Evolutionary conservation across 441 rosid species (phyloP), one percentile per base, ranked within the genome.

Genomic region (Erysimum pusillum): DNA sequence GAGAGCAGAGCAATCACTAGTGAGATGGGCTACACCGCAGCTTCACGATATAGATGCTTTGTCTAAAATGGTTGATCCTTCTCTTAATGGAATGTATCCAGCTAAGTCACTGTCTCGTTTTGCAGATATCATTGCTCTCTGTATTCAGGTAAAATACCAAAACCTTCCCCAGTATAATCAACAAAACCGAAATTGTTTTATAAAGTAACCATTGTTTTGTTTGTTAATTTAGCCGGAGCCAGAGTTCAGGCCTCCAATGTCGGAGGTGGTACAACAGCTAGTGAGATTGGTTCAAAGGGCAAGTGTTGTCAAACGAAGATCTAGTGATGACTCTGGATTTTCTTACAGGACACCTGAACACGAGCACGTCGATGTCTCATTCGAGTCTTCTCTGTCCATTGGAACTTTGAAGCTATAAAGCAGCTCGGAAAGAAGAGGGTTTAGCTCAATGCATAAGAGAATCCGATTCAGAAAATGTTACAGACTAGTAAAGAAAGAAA

Each of bases 1-100:
- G 6, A 89, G 99, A 82, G 76, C 91, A 46, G 99, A 95, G 82
- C 99, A 91, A 71, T 95, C 98, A 31, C 90, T 95, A 28, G 98
- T 95, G 71, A 88, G 98, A 86, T 95, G 99, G 99, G 98, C 99
- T 14, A 88, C 93, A 75, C 99, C 97, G n/a, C 99, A 94, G 74
- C 88, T 94, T 61, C 99, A 94, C 54, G 99, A 94, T 72, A 95
- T 95, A 48, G 98, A 95, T 79, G 93, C 98, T 4, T 82, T 95
- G 81, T 88, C 97, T 2, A 95, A 91, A 86, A 95, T 95, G 99
- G 99, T 93, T 28, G 99, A 93, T 87, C 94, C 97, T 68, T 70
- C 91, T 35, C 80, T 95, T 45, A 93, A 93, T 74, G 99, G 98
- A 73, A 93, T 93, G 92, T 95, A 93, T 76, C 98, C 99, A 48